Percentiles rank a stretch among this genome's conserved stretches.
Conservation (phyloP, 108 stramenopile species). For the Asterionellopsis glacialis region DNA sequence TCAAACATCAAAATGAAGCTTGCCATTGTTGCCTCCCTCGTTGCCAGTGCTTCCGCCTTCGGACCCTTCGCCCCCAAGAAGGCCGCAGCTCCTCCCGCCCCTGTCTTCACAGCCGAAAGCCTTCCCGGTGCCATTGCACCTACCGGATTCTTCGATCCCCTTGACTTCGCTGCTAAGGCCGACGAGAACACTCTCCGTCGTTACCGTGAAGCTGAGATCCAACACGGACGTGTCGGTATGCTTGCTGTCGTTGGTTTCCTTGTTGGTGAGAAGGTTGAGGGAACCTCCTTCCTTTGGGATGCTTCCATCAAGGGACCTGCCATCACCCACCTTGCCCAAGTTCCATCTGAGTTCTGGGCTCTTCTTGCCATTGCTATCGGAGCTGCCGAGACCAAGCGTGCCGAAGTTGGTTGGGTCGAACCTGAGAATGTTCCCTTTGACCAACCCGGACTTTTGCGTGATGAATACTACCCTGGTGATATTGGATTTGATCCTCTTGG, state of each 20-base stretch:
- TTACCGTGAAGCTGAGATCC: conserved; percentile 64
- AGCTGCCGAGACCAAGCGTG: conserved; percentile 12
- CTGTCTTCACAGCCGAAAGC: conserved; percentile 14
- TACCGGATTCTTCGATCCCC: conserved; percentile 49
- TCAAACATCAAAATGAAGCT: conserved; percentile 5
- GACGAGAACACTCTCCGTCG: conserved; percentile 37
- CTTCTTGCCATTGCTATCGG: conserved; percentile 11
- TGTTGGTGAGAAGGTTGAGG: conserved; percentile 58
- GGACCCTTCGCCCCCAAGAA: conserved; percentile 1
- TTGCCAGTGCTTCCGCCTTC: conserved; percentile 3
- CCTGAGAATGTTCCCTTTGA: conserved; percentile 42
- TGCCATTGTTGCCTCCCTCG: conserved; percentile 8
- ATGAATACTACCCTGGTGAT: conserved; percentile 77
- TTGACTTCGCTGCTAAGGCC: conserved; percentile 50
- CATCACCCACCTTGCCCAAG: conserved; percentile 48
- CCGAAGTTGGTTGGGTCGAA: conserved; percentile 10
- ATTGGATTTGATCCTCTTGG: conserved; percentile 83
- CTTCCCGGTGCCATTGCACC: conserved; percentile 51
- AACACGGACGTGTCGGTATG: conserved; percentile 71
- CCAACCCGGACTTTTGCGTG: conserved; percentile 43
- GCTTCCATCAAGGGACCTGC: conserved; percentile 48
- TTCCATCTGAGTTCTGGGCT: conserved; percentile 38
- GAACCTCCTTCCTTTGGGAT: conserved; percentile 63
- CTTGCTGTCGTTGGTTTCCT: conserved; percentile 58
- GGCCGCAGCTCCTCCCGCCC: background rate